Base-by-base conservation (phyloP, 495 filamentous ascomycete species). In the Aspergillus panamensis region DNA sequence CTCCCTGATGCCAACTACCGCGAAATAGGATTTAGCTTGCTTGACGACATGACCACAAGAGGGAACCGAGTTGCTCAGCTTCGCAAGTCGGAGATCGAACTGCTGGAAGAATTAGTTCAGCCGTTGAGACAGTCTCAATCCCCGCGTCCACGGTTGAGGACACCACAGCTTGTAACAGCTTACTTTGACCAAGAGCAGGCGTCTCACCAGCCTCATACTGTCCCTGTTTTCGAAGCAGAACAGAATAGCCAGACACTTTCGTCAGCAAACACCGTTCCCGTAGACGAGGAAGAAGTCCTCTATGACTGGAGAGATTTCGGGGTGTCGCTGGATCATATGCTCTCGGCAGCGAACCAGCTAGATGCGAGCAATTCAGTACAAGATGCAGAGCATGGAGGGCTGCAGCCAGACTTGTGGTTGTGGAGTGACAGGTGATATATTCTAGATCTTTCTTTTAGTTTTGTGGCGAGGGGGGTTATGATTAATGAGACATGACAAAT, bases 41-140 rank as follows among this genome's bases (percentile, higher is more conserved):
- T 72, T 4, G 61, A 70, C 25, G 66, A 66, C 8, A 72, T 72
- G 68, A 66, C 69, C 13, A 31, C 59, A 4, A 53, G 68, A 0
- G 68, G 69, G 3, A 71, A 67, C 39, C 62, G 63, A 9, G 61
- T 72, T 3, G 69, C 69, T 12, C 67, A 64, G 31, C 51, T 68
- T 5, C 68, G 68, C n/a, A 70, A 65, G 37, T 60, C 61, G n/a
- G 68, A 70, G 39, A 55, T 68, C 33, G 66, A 66, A 33, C 57
- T 66, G 10, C 43, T 70, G 12, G 66, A 70, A 16, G 66, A 70
- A 30, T 33, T 66, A 2, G 53, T 60, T 30, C 61, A 58, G 16
- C 64, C 64, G 9, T 33, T 66, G 25, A 10, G 31, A 1, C 47
- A 37, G 42, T 31, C 54, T 0, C 48, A 40, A 19, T 17, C n/a